phyloP scores from a whole-genome alignment of 2,329 filamentous ascomycete genomes.

The Apiospora aurea region DNA sequence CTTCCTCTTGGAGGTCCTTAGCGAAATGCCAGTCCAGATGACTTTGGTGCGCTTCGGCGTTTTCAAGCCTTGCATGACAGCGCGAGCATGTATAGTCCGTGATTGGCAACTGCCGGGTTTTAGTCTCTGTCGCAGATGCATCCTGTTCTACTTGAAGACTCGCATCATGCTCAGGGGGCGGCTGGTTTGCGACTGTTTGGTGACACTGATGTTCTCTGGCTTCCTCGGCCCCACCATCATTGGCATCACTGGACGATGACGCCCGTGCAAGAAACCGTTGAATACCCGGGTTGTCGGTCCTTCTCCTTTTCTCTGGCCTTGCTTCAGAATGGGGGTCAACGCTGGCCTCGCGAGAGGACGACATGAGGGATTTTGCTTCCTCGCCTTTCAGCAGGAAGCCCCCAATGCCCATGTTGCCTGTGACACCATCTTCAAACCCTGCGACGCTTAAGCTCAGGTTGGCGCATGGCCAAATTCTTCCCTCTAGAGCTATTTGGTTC shows the following conservation, averaged over 20 bases:
- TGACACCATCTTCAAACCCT: slow-evolving; percentile 90
- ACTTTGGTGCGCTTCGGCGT: slow-evolving; percentile 68
- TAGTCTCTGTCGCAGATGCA: background rate
- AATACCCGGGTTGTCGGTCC: slow-evolving; percentile 58
- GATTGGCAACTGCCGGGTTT: slow-evolving; percentile 43
- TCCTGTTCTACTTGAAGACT: slow-evolving; percentile 19
- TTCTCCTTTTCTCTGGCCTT: slow-evolving; percentile 52
- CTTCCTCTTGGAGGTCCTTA: slow-evolving; percentile 76
- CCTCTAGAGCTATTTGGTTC: slow-evolving; percentile 78
- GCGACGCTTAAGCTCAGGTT: slow-evolving; percentile 87
- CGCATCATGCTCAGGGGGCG: slow-evolving; percentile 6
- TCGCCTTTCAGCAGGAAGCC: slow-evolving; percentile 83
- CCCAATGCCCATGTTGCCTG: slow-evolving; percentile 85
- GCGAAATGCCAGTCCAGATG: slow-evolving; percentile 97
- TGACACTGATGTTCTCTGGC: slow-evolving; percentile 33
- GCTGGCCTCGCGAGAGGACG: slow-evolving; percentile 36
- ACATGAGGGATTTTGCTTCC: slow-evolving; percentile 64
- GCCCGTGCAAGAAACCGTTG: slow-evolving; percentile 63
- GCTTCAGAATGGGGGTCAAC: slow-evolving; percentile 39
- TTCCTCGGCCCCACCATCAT: slow-evolving; percentile 30
- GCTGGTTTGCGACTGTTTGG: background rate
- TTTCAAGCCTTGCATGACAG: slow-evolving; percentile 69
- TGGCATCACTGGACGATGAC: slow-evolving; percentile 35
- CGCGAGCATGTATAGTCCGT: slow-evolving; percentile 62
- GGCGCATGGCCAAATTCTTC: slow-evolving; percentile 86